These are phyloP conservation scores for Metarhizium rileyi DNA, from an alignment of 2,329 filamentous ascomycete genomes.

Conservation along the genomic window DNA sequence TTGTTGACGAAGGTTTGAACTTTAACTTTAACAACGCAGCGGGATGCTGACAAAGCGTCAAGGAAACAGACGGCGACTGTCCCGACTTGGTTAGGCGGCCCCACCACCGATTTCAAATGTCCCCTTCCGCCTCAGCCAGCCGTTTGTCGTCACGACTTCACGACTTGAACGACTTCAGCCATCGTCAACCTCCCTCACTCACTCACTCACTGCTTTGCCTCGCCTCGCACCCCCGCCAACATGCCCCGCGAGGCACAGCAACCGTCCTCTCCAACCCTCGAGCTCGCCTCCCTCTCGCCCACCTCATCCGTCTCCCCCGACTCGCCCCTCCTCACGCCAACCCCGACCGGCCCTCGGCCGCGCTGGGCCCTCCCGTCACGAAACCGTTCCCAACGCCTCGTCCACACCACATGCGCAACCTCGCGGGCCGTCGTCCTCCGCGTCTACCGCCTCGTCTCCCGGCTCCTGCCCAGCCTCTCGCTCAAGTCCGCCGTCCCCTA, in stretches of 20 bases:
- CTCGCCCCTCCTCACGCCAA: constrained; percentile 3
- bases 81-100: too few relatives aligned
- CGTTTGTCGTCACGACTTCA: too few relatives aligned
- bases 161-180: not conserved
- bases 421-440: not conserved
- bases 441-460: not conserved
- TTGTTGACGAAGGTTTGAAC: too few relatives aligned
- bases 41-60: too few relatives aligned
- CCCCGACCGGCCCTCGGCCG: not conserved
- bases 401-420: not conserved
- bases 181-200: not conserved
- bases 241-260: not conserved
- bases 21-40: too few relatives aligned
- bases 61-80: too few relatives aligned
- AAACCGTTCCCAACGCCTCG: not conserved
- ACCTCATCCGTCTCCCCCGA: constrained; percentile 3
- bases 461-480: not conserved
- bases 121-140: too few relatives aligned
- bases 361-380: constrained; percentile 1
- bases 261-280: not conserved
- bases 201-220: not conserved
- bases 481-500: not conserved
- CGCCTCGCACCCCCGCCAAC: not conserved
- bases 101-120: too few relatives aligned
- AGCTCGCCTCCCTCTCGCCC: constrained; percentile 5